Percentiles rank a stretch among this genome's conserved stretches.
phyloP scores from a whole-genome alignment of 176 grass and related monocot species.

The Lolium perenne region DNA sequence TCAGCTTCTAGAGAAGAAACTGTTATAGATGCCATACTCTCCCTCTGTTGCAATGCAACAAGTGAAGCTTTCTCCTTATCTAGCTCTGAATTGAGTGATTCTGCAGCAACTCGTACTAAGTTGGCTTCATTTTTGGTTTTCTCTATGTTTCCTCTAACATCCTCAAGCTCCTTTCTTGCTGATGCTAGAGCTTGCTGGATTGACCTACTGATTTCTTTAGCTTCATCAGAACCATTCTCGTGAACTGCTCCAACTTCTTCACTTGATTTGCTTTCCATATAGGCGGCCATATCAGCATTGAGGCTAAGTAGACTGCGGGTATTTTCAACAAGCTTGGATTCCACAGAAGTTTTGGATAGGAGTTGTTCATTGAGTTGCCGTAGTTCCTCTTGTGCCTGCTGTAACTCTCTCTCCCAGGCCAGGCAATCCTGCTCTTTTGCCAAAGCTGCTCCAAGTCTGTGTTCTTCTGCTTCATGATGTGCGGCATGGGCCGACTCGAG shows the following conservation, averaged over 20 bases:
- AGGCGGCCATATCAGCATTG: constrained; percentile 64
- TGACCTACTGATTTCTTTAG: constrained; percentile 59
- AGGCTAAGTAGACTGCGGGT: constrained; percentile 54
- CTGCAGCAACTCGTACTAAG: constrained; percentile 57
- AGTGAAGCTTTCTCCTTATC: constrained; percentile 72
- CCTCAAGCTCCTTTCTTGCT: constrained; percentile 68
- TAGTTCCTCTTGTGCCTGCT: constrained; percentile 72
- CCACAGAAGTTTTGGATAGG: constrained; percentile 53
- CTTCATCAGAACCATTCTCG: constrained; percentile 56
- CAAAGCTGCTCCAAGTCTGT: constrained; percentile 70
- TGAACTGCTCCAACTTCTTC: constrained; percentile 52
- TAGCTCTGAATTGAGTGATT: constrained; percentile 65
- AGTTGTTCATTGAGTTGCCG: constrained; percentile 62
- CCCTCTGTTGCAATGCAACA: constrained; percentile 75
- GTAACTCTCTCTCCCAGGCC: constrained; percentile 82
- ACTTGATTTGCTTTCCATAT: constrained; percentile 62
- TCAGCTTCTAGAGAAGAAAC: constrained; percentile 87
- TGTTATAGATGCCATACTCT: constrained; percentile 85
- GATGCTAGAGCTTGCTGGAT: constrained; percentile 67
- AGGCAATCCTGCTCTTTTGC: constrained; percentile 82
- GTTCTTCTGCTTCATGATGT: constrained; percentile 87
- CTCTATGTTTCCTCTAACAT: constrained; percentile 59
- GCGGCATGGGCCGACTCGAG: constrained; percentile 72
- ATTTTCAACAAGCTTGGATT: constrained; percentile 59
- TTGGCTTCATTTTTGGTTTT: constrained; percentile 64